Conservation (phyloP, 371 early-diverging fungal genomes). For the Mortierella sp. region DNA sequence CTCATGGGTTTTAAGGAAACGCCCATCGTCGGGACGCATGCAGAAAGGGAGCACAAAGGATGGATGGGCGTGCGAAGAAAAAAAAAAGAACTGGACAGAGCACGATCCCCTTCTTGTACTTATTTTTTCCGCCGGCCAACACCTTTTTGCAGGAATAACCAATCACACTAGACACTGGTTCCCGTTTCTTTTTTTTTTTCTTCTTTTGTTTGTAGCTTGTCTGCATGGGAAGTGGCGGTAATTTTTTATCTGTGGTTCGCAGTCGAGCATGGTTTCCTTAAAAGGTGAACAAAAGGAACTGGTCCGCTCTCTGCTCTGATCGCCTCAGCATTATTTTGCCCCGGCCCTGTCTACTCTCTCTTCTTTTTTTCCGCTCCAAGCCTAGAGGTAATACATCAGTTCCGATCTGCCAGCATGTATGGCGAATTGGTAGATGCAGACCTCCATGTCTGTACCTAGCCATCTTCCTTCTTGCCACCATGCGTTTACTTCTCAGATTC, state of each 20-base stretch:
- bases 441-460: no score
- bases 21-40: neutral
- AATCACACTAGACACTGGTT: neutral
- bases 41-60: neutral
- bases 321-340: neutral
- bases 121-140: neutral
- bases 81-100: neutral
- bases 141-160: neutral
- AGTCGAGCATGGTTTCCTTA: conserved; percentile 25
- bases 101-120: neutral
- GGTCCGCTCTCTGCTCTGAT: neutral
- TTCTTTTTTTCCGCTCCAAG: neutral
- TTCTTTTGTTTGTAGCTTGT: no score
- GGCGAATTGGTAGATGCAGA: no score
- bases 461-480: no score
- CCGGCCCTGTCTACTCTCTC: neutral
- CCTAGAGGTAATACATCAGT: no score
- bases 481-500: no score
- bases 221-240: neutral
- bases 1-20: neutral
- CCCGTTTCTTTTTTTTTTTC: neutral
- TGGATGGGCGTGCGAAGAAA: neutral
- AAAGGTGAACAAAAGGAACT: conserved; percentile 19
- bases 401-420: no score
- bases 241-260: neutral